These are phyloP conservation scores for Seiridium cupressi DNA, from an alignment of 2,329 filamentous ascomycete genomes.

Conservation along the genomic window DNA sequence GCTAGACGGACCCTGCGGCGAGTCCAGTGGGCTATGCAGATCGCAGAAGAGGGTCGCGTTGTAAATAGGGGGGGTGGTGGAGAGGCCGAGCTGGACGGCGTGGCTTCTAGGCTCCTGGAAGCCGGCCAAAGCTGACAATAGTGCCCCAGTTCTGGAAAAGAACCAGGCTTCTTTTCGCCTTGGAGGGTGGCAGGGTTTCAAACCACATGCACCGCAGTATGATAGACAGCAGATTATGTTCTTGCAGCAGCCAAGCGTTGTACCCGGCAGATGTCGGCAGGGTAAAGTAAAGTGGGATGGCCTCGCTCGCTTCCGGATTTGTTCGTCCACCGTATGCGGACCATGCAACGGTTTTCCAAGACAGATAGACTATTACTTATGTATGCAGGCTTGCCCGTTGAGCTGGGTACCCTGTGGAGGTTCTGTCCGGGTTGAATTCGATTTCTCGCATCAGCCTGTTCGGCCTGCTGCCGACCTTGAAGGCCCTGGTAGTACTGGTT, in stretches of 20 bases:
- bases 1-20: background rate
- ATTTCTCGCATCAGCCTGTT: too few species aligned
- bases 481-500: too few species aligned
- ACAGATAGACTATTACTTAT: too few species aligned
- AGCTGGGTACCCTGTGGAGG: too few species aligned
- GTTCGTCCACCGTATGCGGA: too few species aligned
- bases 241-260: background rate
- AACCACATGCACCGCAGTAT: too few species aligned
- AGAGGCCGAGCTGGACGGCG: background rate
- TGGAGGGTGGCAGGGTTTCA: too few species aligned
- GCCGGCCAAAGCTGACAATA: background rate
- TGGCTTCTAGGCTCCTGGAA: background rate
- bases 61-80: background rate
- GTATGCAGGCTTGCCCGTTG: too few species aligned
- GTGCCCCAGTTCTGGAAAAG: background rate
- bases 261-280: background rate
- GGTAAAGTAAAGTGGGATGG: background rate
- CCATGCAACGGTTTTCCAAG: too few species aligned
- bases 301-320: background rate
- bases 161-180: background rate
- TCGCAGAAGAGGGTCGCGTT: background rate
- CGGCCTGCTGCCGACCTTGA: too few species aligned
- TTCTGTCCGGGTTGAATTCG: too few species aligned
- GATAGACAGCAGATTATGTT: background rate
- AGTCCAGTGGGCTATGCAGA: background rate